phyloP scores from a whole-genome alignment of 805 yeast genomes.

The Metschnikowia anglica region DNA sequence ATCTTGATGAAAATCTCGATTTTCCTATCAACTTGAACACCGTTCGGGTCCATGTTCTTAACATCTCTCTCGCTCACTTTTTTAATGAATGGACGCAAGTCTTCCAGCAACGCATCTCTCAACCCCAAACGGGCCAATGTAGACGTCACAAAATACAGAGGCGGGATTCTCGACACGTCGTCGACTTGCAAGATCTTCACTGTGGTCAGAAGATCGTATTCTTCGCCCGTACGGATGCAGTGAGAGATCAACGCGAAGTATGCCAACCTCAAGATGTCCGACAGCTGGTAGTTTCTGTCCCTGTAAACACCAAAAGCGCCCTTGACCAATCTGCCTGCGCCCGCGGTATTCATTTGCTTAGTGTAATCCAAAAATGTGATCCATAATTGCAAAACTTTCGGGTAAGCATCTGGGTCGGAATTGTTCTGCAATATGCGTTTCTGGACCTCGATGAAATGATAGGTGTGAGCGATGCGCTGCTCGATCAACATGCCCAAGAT shows the following conservation, averaged over 20 bases:
- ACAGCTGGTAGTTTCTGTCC: constrained; percentile 18
- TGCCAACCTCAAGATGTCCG: constrained; percentile 26
- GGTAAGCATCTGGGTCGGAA: constrained; percentile 18
- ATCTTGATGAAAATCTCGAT: constrained; percentile 24
- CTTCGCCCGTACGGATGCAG: constrained; percentile 25
- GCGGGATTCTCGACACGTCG: constrained; percentile 21
- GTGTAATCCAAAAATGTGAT: constrained; percentile 32
- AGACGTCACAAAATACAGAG: constrained; percentile 18
- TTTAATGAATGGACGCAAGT: constrained; percentile 7
- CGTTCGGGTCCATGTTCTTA: constrained; percentile 37
- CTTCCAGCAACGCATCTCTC: constrained; percentile 8
- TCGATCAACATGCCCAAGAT: constrained; percentile 30
- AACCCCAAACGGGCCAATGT: constrained; percentile 22
- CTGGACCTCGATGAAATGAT: constrained; percentile 29
- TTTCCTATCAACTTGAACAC: constrained; percentile 22
- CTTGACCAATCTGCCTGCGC: constrained; percentile 7
- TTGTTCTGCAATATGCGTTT: constrained; percentile 15
- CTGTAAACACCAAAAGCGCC: constrained; percentile 12
- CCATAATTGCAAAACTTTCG: constrained; percentile 34
- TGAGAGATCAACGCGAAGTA: constrained; percentile 37
- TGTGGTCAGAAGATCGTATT: constrained; percentile 27
- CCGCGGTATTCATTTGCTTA: constrained; percentile 10
- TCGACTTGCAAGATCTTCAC: constrained; percentile 29
- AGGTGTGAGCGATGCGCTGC: constrained; percentile 34
- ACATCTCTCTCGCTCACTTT: constrained; percentile 15